phyloP scores from a whole-genome alignment of 306 rosid genomes.

The Oemleria cerasiformis region DNA sequence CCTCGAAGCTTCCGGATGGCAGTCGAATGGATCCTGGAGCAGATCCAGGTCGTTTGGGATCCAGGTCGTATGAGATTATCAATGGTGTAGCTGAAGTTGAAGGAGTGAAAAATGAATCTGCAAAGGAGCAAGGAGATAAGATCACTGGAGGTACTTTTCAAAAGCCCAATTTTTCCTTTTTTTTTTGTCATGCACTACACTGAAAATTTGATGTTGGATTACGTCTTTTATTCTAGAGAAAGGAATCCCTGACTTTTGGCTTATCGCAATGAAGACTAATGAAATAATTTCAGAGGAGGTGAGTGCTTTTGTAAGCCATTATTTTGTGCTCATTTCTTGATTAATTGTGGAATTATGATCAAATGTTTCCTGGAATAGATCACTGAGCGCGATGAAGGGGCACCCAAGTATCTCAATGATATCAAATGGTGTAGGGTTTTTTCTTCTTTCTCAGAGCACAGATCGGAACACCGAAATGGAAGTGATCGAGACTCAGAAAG shows the following conservation, averaged over 20 bases:
- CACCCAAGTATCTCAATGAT: constrained; percentile 66
- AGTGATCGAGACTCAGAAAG: constrained; percentile 80
- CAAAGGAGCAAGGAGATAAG: constrained; percentile 33
- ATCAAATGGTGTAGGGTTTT: constrained; percentile 75
- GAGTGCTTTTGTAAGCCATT: constrained; percentile 16
- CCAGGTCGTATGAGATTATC: constrained; percentile 62
- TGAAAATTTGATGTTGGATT: constrained; percentile 22
- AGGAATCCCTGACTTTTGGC: constrained; percentile 84
- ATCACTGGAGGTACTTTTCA: constrained; percentile 40
- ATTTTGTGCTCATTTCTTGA: constrained; percentile 6
- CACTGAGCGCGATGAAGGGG: constrained; percentile 81
- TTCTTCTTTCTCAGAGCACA: too few relatives aligned
- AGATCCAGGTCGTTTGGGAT: constrained; percentile 82
- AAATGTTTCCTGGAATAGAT: constrained; percentile 39
- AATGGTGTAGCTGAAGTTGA: constrained; percentile 64
- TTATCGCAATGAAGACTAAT: constrained; percentile 71
- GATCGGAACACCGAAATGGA: constrained; percentile 47
- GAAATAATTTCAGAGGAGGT: constrained; percentile 81
- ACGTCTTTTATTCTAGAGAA: constrained; percentile 47
- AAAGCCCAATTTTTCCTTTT: constrained; percentile 6
- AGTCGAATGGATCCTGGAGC: constrained; percentile 59
- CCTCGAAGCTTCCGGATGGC: constrained; percentile 54
- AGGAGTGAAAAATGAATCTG: constrained; percentile 38
- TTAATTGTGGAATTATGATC: constrained; percentile 12
- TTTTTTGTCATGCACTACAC: constrained; percentile 9